Conservation (phyloP, 345 rosid species). For the Citrus mangshanensis region DNA sequence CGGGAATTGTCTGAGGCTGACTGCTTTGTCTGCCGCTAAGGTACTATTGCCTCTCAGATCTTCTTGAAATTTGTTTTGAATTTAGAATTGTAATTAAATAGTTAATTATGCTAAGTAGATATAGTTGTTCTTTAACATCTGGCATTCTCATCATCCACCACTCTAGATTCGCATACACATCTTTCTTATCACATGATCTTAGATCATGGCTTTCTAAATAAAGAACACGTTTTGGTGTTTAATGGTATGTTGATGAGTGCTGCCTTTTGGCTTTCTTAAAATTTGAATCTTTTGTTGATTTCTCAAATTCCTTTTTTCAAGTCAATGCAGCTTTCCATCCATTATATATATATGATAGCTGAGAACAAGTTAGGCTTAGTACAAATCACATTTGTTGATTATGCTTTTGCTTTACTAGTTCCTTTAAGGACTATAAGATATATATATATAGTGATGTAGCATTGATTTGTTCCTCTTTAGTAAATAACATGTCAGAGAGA, state of each 20-base stretch:
- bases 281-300: not conserved
- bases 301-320: not conserved
- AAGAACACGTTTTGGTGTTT: constrained; percentile 10
- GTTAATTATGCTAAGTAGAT: not conserved
- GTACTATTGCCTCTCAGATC: constrained; percentile 10
- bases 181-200: constrained; percentile 6
- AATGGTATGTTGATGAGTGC: constrained; percentile 7
- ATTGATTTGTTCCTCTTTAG: constrained; percentile 1
- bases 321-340: constrained; percentile 12
- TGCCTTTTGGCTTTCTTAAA: constrained; percentile 5
- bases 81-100: not conserved
- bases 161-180: constrained; percentile 11
- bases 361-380: constrained; percentile 2
- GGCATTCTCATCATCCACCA: not conserved
- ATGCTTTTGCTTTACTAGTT: constrained; percentile 21
- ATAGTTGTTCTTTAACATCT: not conserved
- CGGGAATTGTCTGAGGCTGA: constrained; percentile 28
- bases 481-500: constrained; percentile 8
- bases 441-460: not conserved
- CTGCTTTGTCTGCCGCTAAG: constrained; percentile 13
- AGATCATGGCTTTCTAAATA: constrained; percentile 11
- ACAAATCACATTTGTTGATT: constrained; percentile 16
- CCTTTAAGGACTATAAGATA: not conserved
- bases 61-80: constrained; percentile 21
- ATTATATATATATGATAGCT: not conserved